Evolutionary conservation across 768 basidiomycete species (phyloP).

Genomic region (Boletellus sp.): DNA sequence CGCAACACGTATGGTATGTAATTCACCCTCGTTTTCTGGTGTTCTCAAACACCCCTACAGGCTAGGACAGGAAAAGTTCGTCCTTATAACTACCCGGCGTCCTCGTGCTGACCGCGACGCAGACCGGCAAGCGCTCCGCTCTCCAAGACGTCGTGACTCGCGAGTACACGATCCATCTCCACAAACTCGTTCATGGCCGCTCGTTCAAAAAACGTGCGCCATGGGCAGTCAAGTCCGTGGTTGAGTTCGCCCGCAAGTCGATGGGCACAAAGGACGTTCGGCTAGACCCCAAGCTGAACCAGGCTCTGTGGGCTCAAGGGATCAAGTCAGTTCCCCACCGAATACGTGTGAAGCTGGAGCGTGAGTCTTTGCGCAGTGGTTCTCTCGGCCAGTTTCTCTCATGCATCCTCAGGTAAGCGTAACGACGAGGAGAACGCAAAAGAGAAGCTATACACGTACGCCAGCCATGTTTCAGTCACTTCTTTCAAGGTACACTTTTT

Average conservation of each 20-base stretch:
- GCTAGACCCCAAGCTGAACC: constrained; percentile 94
- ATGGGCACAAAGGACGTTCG: constrained; percentile 97
- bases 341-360: constrained; percentile 90
- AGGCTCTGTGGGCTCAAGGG: constrained; percentile 90
- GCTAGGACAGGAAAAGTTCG: constrained; percentile 40
- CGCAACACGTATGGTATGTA: constrained; percentile 69
- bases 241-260: constrained; percentile 85
- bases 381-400: background rate
- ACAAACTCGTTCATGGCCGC: constrained; percentile 89
- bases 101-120: constrained; percentile 3
- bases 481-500: constrained; percentile 74
- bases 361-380: constrained; percentile 43
- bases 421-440: constrained; percentile 99
- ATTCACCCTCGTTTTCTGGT: background rate
- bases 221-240: constrained; percentile 91
- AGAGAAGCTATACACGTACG: constrained; percentile 95
- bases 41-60: constrained; percentile 25
- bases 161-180: constrained; percentile 98
- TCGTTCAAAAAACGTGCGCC: constrained; percentile 99
- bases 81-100: constrained; percentile 22
- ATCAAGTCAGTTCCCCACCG: constrained; percentile 93
- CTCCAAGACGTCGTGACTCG: constrained; percentile 97
- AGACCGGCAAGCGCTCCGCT: constrained; percentile 92
- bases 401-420: constrained; percentile 68
- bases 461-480: constrained; percentile 70